Percentiles rank a stretch among this genome's conserved stretches.
Evolutionary conservation across 2,329 filamentous ascomycete species (phyloP).

Genomic region (Scorias spongiosa): DNA sequence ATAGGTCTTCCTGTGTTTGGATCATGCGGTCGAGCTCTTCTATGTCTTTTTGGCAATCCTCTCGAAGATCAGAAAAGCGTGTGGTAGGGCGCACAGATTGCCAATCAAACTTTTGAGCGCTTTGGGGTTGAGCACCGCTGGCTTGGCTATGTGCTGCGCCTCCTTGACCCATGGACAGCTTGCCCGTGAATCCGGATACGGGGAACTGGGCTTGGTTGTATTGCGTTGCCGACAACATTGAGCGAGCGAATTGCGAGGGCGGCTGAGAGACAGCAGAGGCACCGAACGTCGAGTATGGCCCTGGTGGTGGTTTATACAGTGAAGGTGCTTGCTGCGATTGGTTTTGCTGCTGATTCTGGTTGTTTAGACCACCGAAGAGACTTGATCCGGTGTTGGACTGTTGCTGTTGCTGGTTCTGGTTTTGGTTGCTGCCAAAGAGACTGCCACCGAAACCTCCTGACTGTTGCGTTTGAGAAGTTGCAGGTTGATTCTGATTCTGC

Average conservation of each 20-base stretch:
- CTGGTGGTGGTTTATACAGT: background rate
- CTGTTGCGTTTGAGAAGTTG: conserved; percentile 4
- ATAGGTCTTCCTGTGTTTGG: conserved; percentile 59
- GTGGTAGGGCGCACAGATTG: conserved; percentile 71
- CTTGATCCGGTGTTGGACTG: background rate
- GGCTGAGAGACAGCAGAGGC: conserved; percentile 7
- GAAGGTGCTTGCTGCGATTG: conserved; percentile 12
- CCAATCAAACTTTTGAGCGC: conserved; percentile 64
- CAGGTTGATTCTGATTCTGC: conserved; percentile 4
- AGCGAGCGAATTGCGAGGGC: conserved; percentile 4
- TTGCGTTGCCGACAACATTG: conserved; percentile 10
- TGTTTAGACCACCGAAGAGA: conserved; percentile 6
- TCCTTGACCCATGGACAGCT: conserved; percentile 33
- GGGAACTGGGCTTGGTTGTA: conserved; percentile 8
- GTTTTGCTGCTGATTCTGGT: conserved; percentile 18
- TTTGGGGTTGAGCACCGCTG: conserved; percentile 26
- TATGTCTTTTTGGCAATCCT: conserved; percentile 66
- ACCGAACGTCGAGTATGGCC: conserved; percentile 1
- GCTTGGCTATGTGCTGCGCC: conserved; percentile 25
- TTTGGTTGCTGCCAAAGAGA: conserved; percentile 9
- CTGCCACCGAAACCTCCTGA: conserved; percentile 12
- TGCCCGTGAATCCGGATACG: conserved; percentile 15
- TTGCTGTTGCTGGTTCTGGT: conserved; percentile 9
- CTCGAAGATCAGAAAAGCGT: conserved; percentile 77
- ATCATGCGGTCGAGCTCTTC: conserved; percentile 67